Evolutionary conservation across 1,284 basidiomycete genomes (phyloP).

Genomic region (Sparassis latifolia): DNA sequence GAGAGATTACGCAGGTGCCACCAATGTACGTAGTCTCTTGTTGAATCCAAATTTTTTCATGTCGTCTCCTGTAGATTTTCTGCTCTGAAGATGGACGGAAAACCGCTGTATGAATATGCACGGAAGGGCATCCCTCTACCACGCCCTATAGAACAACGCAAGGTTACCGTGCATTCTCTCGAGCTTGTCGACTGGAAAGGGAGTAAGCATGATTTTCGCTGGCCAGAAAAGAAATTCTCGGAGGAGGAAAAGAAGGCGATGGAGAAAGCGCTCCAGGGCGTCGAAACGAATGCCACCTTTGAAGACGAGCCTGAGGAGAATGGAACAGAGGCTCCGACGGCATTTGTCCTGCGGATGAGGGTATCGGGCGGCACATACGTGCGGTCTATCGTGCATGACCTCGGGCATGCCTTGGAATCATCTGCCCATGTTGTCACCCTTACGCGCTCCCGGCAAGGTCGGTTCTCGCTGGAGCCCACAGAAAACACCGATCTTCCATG

Average conservation of each 20-base stretch:
- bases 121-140: slow-evolving; percentile 86
- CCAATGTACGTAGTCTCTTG: slow-evolving; percentile 65
- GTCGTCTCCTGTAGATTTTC: slow-evolving; percentile 68
- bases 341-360: slow-evolving; percentile 86
- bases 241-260: slow-evolving; percentile 67
- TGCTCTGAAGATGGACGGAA: slow-evolving; percentile 97
- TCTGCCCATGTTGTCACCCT: slow-evolving; percentile 90
- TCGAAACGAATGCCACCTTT: slow-evolving; percentile 24
- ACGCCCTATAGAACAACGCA: slow-evolving; percentile 86
- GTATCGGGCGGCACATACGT: slow-evolving; percentile 98
- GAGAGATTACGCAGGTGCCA: slow-evolving; percentile 85
- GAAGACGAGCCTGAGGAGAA: slow-evolving; percentile 30
- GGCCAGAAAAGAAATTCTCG: slow-evolving; percentile 68
- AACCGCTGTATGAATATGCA: slow-evolving; percentile 94
- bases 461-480: slow-evolving; percentile 53
- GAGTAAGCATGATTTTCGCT: slow-evolving; percentile 55
- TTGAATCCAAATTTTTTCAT: slow-evolving; percentile 3
- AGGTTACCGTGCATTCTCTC: slow-evolving; percentile 78
- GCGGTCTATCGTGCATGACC: slow-evolving; percentile 86
- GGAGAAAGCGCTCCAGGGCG: slow-evolving; percentile 52
- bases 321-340: slow-evolving; percentile 49
- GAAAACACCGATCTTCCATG: slow-evolving; percentile 44
- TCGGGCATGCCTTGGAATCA: slow-evolving; percentile 76
- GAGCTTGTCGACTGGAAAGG: slow-evolving; percentile 70
- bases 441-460: slow-evolving; percentile 79